These are phyloP conservation scores for Ambrosiella cleistominuta DNA, from an alignment of 2,329 filamentous ascomycete genomes.

Conservation along the genomic window DNA sequence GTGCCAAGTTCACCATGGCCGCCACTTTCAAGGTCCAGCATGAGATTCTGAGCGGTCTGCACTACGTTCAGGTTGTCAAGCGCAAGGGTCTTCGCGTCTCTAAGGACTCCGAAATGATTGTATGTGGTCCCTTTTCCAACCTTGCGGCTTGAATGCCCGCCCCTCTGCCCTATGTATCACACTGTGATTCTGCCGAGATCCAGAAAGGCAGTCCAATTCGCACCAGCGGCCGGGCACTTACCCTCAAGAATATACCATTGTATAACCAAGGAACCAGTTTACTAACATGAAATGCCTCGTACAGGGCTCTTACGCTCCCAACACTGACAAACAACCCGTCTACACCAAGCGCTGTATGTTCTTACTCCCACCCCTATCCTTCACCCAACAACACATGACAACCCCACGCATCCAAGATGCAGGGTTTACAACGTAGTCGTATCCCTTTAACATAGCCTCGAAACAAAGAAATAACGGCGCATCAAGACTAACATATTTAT, in stretches of 20 bases:
- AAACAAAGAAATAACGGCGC: background rate
- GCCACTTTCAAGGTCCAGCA: constrained; percentile 91
- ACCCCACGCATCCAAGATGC: background rate
- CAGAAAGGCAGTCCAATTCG: too few relatives aligned
- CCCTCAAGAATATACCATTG: background rate
- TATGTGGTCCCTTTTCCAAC: constrained; percentile 27
- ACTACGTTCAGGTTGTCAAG: constrained; percentile 91
- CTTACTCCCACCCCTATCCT: background rate
- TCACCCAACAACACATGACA: background rate
- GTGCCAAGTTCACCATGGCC: constrained; percentile 83
- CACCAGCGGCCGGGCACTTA: background rate
- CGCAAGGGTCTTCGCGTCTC: constrained; percentile 69
- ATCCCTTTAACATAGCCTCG: background rate
- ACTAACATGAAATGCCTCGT: background rate
- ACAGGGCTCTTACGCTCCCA: constrained; percentile 83
- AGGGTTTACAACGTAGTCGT: background rate
- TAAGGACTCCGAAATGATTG: constrained; percentile 98
- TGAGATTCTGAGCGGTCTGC: constrained; percentile 83
- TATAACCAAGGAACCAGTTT: background rate
- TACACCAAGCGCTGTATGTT: constrained; percentile 84
- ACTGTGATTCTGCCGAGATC: too few relatives aligned
- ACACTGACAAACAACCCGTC: constrained; percentile 66
- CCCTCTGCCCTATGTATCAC: too few relatives aligned
- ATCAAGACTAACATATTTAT: background rate
- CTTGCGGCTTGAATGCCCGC: too few relatives aligned